Percentiles rank a stretch among this genome's conserved stretches.
phyloP scores from a whole-genome alignment of 2,329 filamentous ascomycete genomes.

The Dothideomycetidae sp. region DNA sequence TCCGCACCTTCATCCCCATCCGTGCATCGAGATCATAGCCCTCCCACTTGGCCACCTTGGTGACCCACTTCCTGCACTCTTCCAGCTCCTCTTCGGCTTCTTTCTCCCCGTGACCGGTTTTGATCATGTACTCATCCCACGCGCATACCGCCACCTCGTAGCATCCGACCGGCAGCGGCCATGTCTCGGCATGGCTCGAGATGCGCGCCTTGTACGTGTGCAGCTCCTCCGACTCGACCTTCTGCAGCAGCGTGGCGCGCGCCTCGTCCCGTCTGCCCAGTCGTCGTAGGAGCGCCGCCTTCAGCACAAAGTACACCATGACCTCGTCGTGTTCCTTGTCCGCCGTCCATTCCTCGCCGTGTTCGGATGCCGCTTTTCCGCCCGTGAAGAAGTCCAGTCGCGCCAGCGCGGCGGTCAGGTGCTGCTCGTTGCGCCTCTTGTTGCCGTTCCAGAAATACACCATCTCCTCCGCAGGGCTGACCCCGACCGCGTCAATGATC shows the following conservation, averaged over 20 bases:
- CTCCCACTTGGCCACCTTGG: constrained; percentile 57
- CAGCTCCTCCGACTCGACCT: constrained; percentile 48
- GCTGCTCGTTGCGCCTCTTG: constrained; percentile 56
- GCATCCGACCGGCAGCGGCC: constrained; percentile 56
- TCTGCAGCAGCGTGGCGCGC: constrained; percentile 43
- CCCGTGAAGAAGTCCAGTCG: constrained; percentile 50
- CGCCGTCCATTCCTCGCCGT: constrained; percentile 36
- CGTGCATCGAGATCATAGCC: constrained; percentile 58
- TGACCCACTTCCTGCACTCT: constrained; percentile 50
- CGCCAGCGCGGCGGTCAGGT: constrained; percentile 49
- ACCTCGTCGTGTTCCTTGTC: constrained; percentile 44
- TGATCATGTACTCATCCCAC: constrained; percentile 49
- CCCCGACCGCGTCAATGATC: constrained; percentile 65
- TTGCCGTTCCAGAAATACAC: constrained; percentile 85
- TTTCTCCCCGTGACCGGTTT: constrained; percentile 23
- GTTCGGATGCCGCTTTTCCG: constrained; percentile 31
- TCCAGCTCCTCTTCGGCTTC: constrained; percentile 34
- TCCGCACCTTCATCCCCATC: constrained; percentile 57
- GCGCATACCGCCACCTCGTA: constrained; percentile 76
- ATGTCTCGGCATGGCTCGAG: constrained; percentile 51
- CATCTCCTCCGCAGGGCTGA: constrained; percentile 78
- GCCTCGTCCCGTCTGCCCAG: constrained; percentile 51
- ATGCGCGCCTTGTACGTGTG: constrained; percentile 33
- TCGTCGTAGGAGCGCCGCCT: constrained; percentile 51
- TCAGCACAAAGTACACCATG: constrained; percentile 52